Percentiles rank a stretch among this genome's conserved stretches.
Evolutionary conservation across 208 protist genomes (phyloP).

Genomic region (Herpetomonas tarakana): DNA sequence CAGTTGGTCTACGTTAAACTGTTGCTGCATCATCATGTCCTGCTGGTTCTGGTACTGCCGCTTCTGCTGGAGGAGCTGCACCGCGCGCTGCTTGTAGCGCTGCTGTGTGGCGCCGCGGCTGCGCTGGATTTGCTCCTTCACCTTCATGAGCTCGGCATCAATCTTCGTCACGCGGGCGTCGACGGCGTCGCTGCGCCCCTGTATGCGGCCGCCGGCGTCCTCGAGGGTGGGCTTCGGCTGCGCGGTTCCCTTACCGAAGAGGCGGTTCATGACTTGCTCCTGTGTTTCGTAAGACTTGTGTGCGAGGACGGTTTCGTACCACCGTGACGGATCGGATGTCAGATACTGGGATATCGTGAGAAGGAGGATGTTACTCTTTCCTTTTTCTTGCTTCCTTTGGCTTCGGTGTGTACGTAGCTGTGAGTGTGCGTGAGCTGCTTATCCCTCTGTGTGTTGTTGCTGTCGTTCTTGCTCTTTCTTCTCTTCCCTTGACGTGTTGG

Average conservation of each 20-base stretch:
- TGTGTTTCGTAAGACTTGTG: neutral
- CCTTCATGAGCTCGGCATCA: conserved; percentile 83
- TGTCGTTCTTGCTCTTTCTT: too few relatives aligned
- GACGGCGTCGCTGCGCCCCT: conserved; percentile 62
- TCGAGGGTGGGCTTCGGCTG: conserved; percentile 81
- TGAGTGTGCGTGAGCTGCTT: neutral
- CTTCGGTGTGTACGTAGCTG: neutral
- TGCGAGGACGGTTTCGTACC: neutral
- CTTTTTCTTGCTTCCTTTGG: too few relatives aligned
- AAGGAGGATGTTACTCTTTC: neutral
- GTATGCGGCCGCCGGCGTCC: conserved; percentile 75
- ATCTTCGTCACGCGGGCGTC: conserved; percentile 84
- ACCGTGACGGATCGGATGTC: neutral
- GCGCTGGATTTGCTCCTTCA: conserved; percentile 79
- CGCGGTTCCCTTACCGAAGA: conserved; percentile 82
- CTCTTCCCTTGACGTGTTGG: too few relatives aligned
- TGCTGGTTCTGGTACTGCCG: conserved; percentile 91
- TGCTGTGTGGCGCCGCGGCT: conserved; percentile 68
- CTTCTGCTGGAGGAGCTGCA: conserved; percentile 92
- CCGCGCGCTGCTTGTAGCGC: conserved; percentile 87
- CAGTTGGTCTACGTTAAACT: conserved; percentile 93
- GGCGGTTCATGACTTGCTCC: conserved; percentile 64
- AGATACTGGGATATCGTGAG: neutral
- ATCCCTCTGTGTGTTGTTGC: too few relatives aligned
- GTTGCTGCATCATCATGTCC: conserved; percentile 88